phyloP scores from a whole-genome alignment of 495 filamentous ascomycete genomes.

The Talaromyces borbonicus region DNA sequence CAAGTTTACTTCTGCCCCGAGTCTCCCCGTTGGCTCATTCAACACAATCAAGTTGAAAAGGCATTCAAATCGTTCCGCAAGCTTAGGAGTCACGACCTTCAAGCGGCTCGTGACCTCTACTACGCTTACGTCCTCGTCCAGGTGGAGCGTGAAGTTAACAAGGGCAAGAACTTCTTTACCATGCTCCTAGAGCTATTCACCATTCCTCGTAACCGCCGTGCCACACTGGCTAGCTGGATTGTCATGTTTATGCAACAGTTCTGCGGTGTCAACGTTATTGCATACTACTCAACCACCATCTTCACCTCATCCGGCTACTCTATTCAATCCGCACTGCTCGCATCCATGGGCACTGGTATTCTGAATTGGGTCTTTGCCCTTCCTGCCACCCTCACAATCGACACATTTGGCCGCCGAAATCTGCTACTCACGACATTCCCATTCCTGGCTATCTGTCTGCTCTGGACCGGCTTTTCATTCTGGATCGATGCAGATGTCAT shows the following conservation, averaged over 20 bases:
- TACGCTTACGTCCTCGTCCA: slow-evolving; percentile 41
- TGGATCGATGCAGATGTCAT: slow-evolving; percentile 31
- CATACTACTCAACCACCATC: slow-evolving; percentile 47
- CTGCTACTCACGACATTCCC: slow-evolving; percentile 59
- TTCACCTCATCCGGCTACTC: slow-evolving; percentile 40
- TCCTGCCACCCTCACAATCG: slow-evolving; percentile 60
- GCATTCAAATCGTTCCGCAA: slow-evolving; percentile 36
- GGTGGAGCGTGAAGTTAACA: slow-evolving; percentile 34
- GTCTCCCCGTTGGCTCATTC: slow-evolving; percentile 58
- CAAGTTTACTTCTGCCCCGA: slow-evolving; percentile 56
- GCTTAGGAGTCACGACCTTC: slow-evolving; percentile 35
- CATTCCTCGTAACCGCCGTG: slow-evolving; percentile 43
- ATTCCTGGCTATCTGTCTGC: slow-evolving; percentile 46
- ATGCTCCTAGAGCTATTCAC: slow-evolving; percentile 45
- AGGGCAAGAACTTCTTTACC: slow-evolving; percentile 35
- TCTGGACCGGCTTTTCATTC: slow-evolving; percentile 50
- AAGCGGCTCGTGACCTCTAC: slow-evolving; percentile 45
- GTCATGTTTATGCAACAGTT: slow-evolving; percentile 46
- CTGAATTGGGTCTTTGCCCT: slow-evolving; percentile 57
- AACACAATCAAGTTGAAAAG: slow-evolving; percentile 37
- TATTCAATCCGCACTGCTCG: slow-evolving; percentile 38
- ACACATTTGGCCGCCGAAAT: slow-evolving; percentile 52
- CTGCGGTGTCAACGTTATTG: slow-evolving; percentile 44
- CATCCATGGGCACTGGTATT: slow-evolving; percentile 54
- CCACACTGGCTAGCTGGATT: slow-evolving; percentile 40